Conservation (phyloP, 345 rosid genomes). For the Pseudoturritis turrita region DNA sequence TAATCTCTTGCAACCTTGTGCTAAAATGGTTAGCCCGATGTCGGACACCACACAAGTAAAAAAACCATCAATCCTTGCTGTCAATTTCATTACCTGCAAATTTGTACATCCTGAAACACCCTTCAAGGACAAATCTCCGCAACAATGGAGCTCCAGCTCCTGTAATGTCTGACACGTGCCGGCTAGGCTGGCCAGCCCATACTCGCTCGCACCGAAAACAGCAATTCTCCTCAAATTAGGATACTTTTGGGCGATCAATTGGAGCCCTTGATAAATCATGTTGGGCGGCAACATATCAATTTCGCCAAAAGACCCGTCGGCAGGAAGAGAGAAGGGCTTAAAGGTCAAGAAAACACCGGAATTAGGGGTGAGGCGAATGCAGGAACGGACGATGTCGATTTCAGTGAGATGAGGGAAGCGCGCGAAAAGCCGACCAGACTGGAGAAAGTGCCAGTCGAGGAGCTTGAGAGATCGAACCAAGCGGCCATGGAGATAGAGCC, state of each 20-base stretch:
- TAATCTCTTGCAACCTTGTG: constrained; percentile 59
- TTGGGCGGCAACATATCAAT: constrained; percentile 31
- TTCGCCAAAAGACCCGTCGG: constrained; percentile 14
- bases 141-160: constrained; percentile 57
- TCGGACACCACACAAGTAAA: constrained; percentile 46
- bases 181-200: constrained; percentile 41
- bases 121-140: constrained; percentile 46
- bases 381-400: constrained; percentile 35
- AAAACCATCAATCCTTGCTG: constrained; percentile 37
- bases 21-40: constrained; percentile 59
- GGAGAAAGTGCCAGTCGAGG: constrained; percentile 46
- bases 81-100: constrained; percentile 51
- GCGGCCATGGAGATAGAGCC: constrained; percentile 52
- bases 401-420: constrained; percentile 51
- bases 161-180: constrained; percentile 45
- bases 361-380: constrained; percentile 30
- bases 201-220: constrained; percentile 42
- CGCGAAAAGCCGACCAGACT: constrained; percentile 44
- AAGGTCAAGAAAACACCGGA: constrained; percentile 37
- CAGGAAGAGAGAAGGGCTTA: constrained; percentile 28
- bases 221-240: constrained; percentile 49
- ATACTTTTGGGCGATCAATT: constrained; percentile 35
- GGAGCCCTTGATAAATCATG: constrained; percentile 37
- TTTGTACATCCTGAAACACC: constrained; percentile 49
- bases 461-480: constrained; percentile 43